phyloP scores from a whole-genome alignment of 345 rosid genomes.

The Iberis pinnata region DNA sequence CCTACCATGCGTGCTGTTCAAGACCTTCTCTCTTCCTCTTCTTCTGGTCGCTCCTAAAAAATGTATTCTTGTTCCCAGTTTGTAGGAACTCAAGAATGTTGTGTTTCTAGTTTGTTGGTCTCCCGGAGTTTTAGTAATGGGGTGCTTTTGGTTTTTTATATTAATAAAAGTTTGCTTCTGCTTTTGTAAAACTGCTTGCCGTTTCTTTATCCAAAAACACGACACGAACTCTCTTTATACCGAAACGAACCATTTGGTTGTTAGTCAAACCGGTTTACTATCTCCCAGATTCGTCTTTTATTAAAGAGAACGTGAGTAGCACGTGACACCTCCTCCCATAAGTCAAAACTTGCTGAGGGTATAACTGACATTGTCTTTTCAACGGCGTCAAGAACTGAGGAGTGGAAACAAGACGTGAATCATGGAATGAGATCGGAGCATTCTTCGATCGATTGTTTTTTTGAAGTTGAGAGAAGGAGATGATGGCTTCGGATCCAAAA shows the following conservation, averaged over 20 bases:
- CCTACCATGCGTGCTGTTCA: slow-evolving; percentile 68
- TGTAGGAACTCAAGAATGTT: slow-evolving; percentile 29
- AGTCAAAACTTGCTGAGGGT: too few species aligned
- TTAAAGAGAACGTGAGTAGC: slow-evolving; percentile 21
- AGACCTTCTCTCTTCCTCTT: slow-evolving; percentile 30
- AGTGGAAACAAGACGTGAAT: slow-evolving; percentile 19
- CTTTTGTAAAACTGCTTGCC: background rate
- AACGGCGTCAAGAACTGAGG: slow-evolving; percentile 21
- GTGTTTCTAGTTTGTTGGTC: slow-evolving; percentile 26
- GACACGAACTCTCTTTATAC: background rate
- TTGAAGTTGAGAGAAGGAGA: slow-evolving; percentile 13
- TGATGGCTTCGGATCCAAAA: slow-evolving; percentile 58
- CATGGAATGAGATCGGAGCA: slow-evolving; percentile 3
- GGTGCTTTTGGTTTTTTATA: background rate
- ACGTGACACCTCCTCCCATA: slow-evolving; percentile 21
- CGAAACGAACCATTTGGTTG: background rate
- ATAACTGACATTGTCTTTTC: background rate
- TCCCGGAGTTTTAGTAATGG: slow-evolving; percentile 23
- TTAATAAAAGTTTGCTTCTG: background rate
- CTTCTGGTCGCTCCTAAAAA: slow-evolving; percentile 18
- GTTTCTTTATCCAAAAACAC: background rate
- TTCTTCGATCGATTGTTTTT: background rate
- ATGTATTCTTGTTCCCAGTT: slow-evolving; percentile 8
- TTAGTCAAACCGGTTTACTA: too few species aligned
- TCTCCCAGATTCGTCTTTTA: too few species aligned